Evolutionary conservation across 495 filamentous ascomycete genomes (phyloP).

Genomic region (Cercophora scortea): DNA sequence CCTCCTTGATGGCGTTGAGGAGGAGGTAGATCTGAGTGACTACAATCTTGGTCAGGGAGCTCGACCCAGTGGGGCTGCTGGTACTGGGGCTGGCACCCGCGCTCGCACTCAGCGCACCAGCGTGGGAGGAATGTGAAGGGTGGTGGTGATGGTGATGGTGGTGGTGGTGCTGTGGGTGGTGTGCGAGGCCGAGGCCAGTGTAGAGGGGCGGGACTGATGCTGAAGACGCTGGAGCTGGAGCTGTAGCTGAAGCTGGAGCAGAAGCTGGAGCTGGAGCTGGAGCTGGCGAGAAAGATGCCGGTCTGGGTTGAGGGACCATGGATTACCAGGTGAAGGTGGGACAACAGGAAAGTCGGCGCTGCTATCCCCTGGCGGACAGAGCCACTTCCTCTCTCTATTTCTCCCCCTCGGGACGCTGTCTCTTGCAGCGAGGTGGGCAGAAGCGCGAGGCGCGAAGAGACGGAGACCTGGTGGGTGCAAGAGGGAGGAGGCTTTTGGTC

Average conservation of each 20-base stretch:
- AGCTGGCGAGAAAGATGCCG: constrained; percentile 49
- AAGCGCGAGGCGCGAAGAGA: background rate
- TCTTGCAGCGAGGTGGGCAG: background rate
- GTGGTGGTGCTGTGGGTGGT: too few species aligned
- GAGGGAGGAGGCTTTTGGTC: too few species aligned
- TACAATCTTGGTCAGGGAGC: constrained; percentile 71
- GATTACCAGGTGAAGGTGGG: constrained; percentile 9
- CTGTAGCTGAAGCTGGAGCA: too few species aligned
- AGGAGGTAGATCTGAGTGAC: constrained; percentile 92
- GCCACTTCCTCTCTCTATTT: constrained; percentile 13
- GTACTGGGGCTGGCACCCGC: constrained; percentile 57
- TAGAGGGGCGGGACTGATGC: constrained; percentile 36
- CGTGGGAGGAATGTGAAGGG: constrained; percentile 45
- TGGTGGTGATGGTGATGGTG: constrained; percentile 9
- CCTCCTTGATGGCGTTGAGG: constrained; percentile 86
- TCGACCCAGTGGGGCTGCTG: constrained; percentile 56
- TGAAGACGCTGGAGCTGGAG: constrained; percentile 20
- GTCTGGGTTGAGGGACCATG: constrained; percentile 34
- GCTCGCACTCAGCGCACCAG: constrained; percentile 45
- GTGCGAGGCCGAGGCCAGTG: constrained; percentile 27
- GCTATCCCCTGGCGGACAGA: constrained; percentile 23
- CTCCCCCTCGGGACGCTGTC: background rate
- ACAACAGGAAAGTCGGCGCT: constrained; percentile 17
- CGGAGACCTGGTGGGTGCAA: too few species aligned
- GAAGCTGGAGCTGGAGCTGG: constrained; percentile 15